Percentiles rank a stretch among this genome's conserved stretches.
Evolutionary conservation across 805 yeast genomes (phyloP).

Genomic region (Starmerella bombi): DNA sequence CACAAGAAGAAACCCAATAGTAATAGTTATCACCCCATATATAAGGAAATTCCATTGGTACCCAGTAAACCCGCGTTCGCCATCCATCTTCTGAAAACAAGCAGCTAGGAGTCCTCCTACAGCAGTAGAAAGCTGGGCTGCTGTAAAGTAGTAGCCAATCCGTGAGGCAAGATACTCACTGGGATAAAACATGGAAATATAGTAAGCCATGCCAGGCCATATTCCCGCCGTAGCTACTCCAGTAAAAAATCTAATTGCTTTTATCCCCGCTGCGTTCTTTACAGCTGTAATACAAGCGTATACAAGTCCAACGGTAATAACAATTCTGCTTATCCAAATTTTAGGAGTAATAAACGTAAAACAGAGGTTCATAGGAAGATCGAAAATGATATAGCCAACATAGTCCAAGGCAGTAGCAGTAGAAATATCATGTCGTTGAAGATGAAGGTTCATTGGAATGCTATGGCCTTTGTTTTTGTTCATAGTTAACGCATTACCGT

Average conservation of each 20-base stretch:
- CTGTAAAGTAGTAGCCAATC: constrained; percentile 81
- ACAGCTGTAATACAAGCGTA: constrained; percentile 61
- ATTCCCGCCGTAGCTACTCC: constrained; percentile 76
- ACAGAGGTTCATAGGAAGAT: constrained; percentile 72
- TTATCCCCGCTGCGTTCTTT: constrained; percentile 42
- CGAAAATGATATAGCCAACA: constrained; percentile 73
- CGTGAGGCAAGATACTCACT: constrained; percentile 60
- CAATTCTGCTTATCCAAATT: constrained; percentile 70
- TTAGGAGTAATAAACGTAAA: constrained; percentile 81
- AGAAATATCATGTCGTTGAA: constrained; percentile 46
- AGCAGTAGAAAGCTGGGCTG: constrained; percentile 85
- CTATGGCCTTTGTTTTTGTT: constrained; percentile 51
- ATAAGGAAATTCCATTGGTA: constrained; percentile 79
- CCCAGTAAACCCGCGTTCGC: constrained; percentile 54
- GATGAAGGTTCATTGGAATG: constrained; percentile 36
- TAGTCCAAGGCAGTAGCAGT: constrained; percentile 70
- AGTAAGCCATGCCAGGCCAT: constrained; percentile 85
- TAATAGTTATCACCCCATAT: constrained; percentile 58
- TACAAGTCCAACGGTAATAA: constrained; percentile 62
- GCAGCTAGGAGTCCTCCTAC: constrained; percentile 79
- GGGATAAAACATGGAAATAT: constrained; percentile 76
- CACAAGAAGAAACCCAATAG: constrained; percentile 47
- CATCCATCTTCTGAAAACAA: constrained; percentile 76
- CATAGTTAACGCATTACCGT: constrained; percentile 73
- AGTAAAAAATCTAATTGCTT: constrained; percentile 56